phyloP scores from a whole-genome alignment of 2,329 filamentous ascomycete genomes.

The Cladosporium cucumerinum region DNA sequence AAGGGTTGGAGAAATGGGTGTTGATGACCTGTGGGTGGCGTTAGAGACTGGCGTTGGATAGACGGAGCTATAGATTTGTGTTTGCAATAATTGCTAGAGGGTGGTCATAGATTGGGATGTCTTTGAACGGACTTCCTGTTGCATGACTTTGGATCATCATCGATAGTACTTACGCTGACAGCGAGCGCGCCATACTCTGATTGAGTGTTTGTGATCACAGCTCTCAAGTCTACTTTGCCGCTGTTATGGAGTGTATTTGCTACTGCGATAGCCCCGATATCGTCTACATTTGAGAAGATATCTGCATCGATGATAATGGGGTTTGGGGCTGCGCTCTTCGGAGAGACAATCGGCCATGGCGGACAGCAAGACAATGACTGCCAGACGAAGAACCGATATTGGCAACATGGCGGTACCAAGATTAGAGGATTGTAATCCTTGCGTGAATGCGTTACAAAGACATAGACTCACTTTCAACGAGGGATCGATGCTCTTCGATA shows the following conservation, averaged over 20 bases:
- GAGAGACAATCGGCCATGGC: not conserved
- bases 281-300: conserved; percentile 24
- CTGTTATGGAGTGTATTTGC: conserved; percentile 25
- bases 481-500: not conserved
- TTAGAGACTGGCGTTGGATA: not conserved
- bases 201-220: conserved; percentile 22
- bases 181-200: conserved; percentile 23
- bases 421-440: not conserved
- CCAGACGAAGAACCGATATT: not conserved
- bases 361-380: not conserved
- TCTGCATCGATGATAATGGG: conserved; percentile 42
- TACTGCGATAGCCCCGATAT: conserved; percentile 24
- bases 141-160: not conserved
- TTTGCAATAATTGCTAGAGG: not conserved
- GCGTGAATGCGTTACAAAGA: not conserved
- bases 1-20: conserved; percentile 19
- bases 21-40: not conserved
- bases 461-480: not conserved
- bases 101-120: not conserved
- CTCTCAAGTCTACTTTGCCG: conserved; percentile 21
- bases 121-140: not conserved
- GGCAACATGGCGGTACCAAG: not conserved
- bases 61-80: not conserved
- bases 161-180: conserved; percentile 17
- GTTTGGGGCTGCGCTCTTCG: conserved; percentile 37